Base-by-base conservation (phyloP, 306 rosid species). In the Malus asiatica region DNA sequence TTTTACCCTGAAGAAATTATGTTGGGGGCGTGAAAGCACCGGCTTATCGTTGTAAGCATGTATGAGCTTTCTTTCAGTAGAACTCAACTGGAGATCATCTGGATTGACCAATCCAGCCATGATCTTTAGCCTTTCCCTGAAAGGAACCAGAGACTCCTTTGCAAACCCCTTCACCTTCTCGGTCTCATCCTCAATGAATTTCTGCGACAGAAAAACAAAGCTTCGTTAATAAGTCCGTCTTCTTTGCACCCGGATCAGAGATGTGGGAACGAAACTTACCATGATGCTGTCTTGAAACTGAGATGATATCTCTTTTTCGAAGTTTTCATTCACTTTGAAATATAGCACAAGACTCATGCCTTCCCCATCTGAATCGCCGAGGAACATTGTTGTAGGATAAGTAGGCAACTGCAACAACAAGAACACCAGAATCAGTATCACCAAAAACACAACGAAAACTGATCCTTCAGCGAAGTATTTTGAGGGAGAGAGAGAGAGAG, bases 1-100 rank as follows among this genome's bases (percentile, higher is more conserved):
- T 58, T 20, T 29, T 81, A 93, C 98, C 96, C 58, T 77, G 80
- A 78, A 88, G 88, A 94, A 94, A 18, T 72, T 81, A 71, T 94
- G 98, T 71, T 94, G 98, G 77, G 98, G 98, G 25, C 98, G 93
- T 1, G 98, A 94, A 27, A 94, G 92, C 77, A 94, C 97, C 20
- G 97, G 97, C 85, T 94, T 92, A 80, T 91, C 93, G 77, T 94
- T 94, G 68, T 94, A 92, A 74, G 91, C 89, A 71, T 73, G 38
- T 19, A 94, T 74, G n/a, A 94, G 93, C 81, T 89, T 94, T 77
- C 61, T 94, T 82, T 90, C 98, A 3, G 98, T 58, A 11, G 91
- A 80, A 79, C 88, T 82, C 77, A 94, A 69, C 59, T 68, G 72
- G 62, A 94, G 95, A 30, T 94, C 97, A 60, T 92, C 95, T 58